Conservation (phyloP, 202 grass and related monocot species). For the Eragrostis tef region DNA sequence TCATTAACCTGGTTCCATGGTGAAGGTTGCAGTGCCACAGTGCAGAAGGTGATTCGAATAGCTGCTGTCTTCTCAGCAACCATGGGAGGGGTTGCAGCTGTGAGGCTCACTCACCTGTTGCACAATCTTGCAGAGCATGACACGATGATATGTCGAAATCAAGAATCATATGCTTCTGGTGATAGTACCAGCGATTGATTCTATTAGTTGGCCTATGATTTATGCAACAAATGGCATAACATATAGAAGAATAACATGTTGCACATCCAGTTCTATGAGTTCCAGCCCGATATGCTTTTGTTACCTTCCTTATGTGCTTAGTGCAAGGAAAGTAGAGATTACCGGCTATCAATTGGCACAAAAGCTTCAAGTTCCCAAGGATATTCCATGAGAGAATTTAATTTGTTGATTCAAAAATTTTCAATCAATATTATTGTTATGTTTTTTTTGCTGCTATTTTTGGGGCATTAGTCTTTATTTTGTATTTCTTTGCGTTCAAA, state of each 20-base stretch:
- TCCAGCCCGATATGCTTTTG: not conserved
- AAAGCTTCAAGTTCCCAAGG: not conserved
- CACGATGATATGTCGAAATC: slow-evolving; percentile 10
- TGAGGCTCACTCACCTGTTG: not conserved
- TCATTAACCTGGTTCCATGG: not conserved
- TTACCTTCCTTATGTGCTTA: slow-evolving; percentile 2
- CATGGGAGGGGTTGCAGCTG: not conserved
- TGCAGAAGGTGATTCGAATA: not conserved
- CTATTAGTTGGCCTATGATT: not conserved
- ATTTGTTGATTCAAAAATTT: too few relatives aligned
- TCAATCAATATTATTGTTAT: not conserved
- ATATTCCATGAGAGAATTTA: slow-evolving; percentile 5
- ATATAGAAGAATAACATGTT: slow-evolving; percentile 11
- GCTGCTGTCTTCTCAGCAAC: not conserved
- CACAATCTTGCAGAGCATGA: not conserved
- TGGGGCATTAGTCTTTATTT: not conserved
- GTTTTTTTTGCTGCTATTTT: not conserved
- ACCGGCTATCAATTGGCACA: not conserved
- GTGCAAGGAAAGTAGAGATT: slow-evolving; percentile 20
- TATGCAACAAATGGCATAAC: not conserved
- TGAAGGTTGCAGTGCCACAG: not conserved
- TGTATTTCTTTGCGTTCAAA: slow-evolving; percentile 31
- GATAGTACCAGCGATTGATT: not conserved
- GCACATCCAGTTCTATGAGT: not conserved
- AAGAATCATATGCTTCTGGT: not conserved